phyloP scores from a whole-genome alignment of 768 basidiomycete genomes.

The Mycena rebaudengoi region DNA sequence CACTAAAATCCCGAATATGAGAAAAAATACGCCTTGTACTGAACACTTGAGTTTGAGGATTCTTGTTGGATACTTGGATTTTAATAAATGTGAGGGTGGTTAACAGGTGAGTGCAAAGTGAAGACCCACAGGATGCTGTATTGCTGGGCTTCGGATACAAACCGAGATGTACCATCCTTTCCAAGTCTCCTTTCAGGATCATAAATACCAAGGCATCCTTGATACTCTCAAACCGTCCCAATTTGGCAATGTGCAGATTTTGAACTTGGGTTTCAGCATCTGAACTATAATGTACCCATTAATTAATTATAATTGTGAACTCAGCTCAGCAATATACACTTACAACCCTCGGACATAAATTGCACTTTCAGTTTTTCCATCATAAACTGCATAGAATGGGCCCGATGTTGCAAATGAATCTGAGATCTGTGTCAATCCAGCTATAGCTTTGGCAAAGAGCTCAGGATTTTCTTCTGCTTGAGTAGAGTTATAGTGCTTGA shows the following conservation, averaged over 20 bases:
- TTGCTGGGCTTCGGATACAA: too few relatives aligned
- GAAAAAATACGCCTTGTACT: neutral
- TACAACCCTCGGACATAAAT: conserved; percentile 1
- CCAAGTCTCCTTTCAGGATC: neutral
- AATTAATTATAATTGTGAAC: neutral
- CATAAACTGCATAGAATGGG: conserved; percentile 8
- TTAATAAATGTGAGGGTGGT: too few relatives aligned
- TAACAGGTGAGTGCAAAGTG: too few relatives aligned
- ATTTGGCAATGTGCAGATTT: neutral
- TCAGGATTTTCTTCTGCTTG: neutral
- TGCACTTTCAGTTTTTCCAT: neutral
- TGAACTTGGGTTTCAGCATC: neutral
- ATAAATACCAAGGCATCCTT: conserved; percentile 7
- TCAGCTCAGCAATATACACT: neutral
- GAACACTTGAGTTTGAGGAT: too few relatives aligned
- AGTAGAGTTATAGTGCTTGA: neutral
- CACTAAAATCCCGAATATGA: neutral
- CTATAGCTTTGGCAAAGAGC: neutral
- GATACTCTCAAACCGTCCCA: neutral
- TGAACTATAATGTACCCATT: too few relatives aligned
- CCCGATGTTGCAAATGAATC: neutral
- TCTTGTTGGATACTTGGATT: neutral
- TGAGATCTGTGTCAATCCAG: neutral
- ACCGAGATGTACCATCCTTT: neutral
- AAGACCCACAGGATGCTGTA: too few relatives aligned